Conservation (phyloP, 2,329 filamentous ascomycete species). For the Ophiostoma piceae region DNA sequence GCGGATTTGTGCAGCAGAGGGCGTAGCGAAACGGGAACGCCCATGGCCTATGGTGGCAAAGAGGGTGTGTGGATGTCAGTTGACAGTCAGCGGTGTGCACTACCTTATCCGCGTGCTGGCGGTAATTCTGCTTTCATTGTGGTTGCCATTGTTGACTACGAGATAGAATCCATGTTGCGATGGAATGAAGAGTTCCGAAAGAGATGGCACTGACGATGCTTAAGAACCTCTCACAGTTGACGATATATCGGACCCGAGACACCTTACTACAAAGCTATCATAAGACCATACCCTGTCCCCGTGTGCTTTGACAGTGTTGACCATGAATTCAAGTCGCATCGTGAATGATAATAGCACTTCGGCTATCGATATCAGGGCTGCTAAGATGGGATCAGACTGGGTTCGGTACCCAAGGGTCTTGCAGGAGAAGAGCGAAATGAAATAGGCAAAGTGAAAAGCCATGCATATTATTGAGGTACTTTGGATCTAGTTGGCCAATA, state of each 20-base stretch:
- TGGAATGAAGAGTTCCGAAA: neutral
- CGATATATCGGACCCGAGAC: no score
- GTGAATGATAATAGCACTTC: neutral
- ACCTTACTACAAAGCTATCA: no score
- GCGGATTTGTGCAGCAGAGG: conserved; percentile 1
- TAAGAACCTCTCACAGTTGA: no score
- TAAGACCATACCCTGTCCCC: neutral
- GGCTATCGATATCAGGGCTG: neutral
- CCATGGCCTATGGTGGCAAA: neutral
- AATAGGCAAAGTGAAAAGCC: neutral
- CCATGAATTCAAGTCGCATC: neutral
- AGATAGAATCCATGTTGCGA: neutral
- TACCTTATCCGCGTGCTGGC: neutral
- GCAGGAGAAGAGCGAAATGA: neutral
- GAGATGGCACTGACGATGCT: no score
- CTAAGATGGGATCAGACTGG: neutral
- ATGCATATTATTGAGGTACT: neutral
- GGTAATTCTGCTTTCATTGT: neutral
- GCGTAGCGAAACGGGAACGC: conserved; percentile 6
- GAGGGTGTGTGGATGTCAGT: conserved; percentile 4
- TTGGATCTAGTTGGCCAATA: neutral
- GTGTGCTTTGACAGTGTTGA: neutral
- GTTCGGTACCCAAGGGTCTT: neutral
- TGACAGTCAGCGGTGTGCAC: neutral
- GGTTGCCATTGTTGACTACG: neutral